Base-by-base conservation (phyloP, 345 rosid genomes). In the Microcos paniculata region DNA sequence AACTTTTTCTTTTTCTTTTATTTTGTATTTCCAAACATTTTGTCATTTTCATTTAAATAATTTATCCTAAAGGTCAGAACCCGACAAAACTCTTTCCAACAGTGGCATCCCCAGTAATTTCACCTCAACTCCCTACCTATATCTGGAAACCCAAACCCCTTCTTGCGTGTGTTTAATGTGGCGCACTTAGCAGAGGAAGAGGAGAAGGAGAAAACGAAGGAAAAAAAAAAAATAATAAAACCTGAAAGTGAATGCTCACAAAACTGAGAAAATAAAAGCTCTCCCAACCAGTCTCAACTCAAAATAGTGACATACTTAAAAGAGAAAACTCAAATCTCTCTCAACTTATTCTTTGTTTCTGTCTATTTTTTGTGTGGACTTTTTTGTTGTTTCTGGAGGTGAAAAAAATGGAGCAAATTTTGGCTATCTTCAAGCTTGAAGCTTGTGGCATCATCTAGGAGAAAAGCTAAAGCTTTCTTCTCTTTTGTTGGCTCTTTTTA, bases 321-420 rank as follows among this genome's bases (percentile, higher is more conserved):
- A 40, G 0, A 55, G 24, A 64, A 57, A 4, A 40, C 26, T 1
- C 57, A 78, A 48, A 49, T 43, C 48, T 31, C 61, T 58, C 75
- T 76, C 76, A 78, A 42, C 75, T 45, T 10, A 58, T 72, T 24
- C 38, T 6, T 30, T 12, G 76, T 21, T 19, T 59, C 24, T 19
- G 30, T 73, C 59, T 59, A 45, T 23, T n/a, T 43, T 31, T 21
- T n/a, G 19, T 30, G 43, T 4, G 57, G 33, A 55, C 52, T 38
- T 38, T 73, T 63, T 24, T 52, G 48, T 59, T 38, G 40, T 45
- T 78, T 38, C 21, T 48, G 4, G 30, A 4, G 7, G 3, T 38
- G 26, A 61, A 33, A 15, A 43, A 79, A 82, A 91, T 91, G 97
- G 91, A 81, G 84, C 91, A 84, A 74, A 77, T 84, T 73, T 75